Evolutionary conservation across 805 yeast species (phyloP).

Genomic region (Candida caryicola): DNA sequence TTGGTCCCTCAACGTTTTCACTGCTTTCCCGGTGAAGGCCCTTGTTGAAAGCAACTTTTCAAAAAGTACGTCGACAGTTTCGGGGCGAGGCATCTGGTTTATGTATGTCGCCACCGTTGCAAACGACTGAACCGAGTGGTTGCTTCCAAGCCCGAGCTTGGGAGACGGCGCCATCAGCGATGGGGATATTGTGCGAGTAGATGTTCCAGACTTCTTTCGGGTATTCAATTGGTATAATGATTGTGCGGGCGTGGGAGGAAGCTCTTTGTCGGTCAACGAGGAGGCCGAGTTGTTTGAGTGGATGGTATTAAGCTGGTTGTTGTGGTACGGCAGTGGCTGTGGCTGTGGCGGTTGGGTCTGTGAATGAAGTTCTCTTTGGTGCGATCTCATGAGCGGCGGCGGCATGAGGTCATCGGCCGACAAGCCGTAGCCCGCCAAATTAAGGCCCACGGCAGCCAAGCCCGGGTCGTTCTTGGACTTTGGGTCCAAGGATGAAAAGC

Average conservation of each 20-base stretch:
- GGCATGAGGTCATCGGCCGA: conserved; percentile 24
- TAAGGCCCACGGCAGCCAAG: conserved; percentile 23
- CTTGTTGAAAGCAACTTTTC: conserved; percentile 37
- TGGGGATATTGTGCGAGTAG: conserved; percentile 5
- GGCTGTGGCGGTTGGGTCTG: not conserved
- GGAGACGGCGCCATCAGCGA: conserved; percentile 3
- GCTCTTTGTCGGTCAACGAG: conserved; percentile 3
- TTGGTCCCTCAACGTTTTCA: conserved; percentile 29
- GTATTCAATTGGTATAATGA: conserved; percentile 3
- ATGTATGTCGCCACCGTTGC: conserved; percentile 30
- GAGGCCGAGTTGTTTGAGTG: not conserved
- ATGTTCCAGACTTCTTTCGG: conserved; percentile 3
- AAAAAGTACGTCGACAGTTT: conserved; percentile 38
- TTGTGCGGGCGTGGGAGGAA: conserved; percentile 2
- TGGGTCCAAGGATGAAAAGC: conserved; percentile 15
- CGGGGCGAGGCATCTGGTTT: conserved; percentile 33
- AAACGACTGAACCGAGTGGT: conserved; percentile 32
- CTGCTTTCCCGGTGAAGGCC: conserved; percentile 35
- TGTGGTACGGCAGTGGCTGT: not conserved
- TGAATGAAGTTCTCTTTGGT: not conserved
- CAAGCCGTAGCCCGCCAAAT: conserved; percentile 29
- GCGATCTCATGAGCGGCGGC: conserved; percentile 15
- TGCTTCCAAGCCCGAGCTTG: not conserved
- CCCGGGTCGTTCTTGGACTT: conserved; percentile 7
- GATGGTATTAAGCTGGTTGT: not conserved